phyloP scores from a whole-genome alignment of 495 filamentous ascomycete genomes.

The Physcia stellaris region DNA sequence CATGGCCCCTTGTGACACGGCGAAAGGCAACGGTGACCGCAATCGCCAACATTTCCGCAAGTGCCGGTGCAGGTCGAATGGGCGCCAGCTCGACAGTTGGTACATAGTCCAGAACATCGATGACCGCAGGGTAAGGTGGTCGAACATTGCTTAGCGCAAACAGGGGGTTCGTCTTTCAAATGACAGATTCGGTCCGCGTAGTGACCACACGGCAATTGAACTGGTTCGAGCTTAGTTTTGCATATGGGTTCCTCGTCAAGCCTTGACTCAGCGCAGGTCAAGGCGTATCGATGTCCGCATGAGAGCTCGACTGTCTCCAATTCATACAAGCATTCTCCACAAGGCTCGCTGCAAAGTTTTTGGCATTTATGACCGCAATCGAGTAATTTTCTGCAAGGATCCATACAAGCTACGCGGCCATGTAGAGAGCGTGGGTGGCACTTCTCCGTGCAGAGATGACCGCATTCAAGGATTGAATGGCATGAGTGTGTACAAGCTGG shows the following conservation, averaged over 20 bases:
- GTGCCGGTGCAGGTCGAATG: conserved; percentile 22
- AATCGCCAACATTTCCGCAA: conserved; percentile 35
- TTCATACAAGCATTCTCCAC: conserved; percentile 24
- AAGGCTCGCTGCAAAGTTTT: conserved; percentile 37
- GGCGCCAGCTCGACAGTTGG: conserved; percentile 23
- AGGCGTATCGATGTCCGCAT: conserved; percentile 38
- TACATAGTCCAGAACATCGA: conserved; percentile 32
- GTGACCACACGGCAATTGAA: conserved; percentile 40
- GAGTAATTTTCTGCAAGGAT: conserved; percentile 37
- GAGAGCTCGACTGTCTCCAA: conserved; percentile 29
- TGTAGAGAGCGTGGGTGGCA: conserved; percentile 54
- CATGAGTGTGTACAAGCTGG: conserved; percentile 45
- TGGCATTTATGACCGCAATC: conserved; percentile 44
- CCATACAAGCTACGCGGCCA: conserved; percentile 39
- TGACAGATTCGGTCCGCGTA: conserved; percentile 7
- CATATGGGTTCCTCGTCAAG: conserved; percentile 15
- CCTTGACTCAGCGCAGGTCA: conserved; percentile 30
- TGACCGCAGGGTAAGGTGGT: conserved; percentile 14
- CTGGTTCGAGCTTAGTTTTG: conserved; percentile 18
- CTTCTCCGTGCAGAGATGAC: conserved; percentile 44
- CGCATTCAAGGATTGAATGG: conserved; percentile 41
- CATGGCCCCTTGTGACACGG: conserved; percentile 38
- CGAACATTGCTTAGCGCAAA: conserved; percentile 10
- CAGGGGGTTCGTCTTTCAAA: neutral
- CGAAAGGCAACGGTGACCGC: conserved; percentile 36